Evolutionary conservation across 768 basidiomycete genomes (phyloP), one percentile per base, ranked within the genome.

Genomic region (Suillus lakei): DNA sequence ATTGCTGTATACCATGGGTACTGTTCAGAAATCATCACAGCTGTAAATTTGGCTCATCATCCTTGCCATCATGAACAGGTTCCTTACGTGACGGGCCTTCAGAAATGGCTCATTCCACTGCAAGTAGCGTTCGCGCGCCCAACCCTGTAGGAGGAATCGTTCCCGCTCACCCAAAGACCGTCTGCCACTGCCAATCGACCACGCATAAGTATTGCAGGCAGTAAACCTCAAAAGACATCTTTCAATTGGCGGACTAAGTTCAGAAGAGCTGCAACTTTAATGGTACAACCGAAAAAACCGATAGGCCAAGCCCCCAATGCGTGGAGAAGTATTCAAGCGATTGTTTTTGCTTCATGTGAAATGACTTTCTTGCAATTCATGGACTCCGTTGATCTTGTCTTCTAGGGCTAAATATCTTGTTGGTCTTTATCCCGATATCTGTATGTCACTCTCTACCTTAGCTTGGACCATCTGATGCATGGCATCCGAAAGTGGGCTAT

Each of bases 401-500:
- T 41, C 18, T 41, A 92, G 91, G 86, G 82, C 73, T 93, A 10
- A 93, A 93, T 70, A 12, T 91, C 18, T 77, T 93, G 16, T 81
- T 92, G 1, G 68, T 90, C 10, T 92, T 84, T 72, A 92, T 93
- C 34, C 91, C 91, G 2, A 70, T 92, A 68, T 89, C 91, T 0
- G 91, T 78, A 70, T 86, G 74, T 73, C 5, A 32, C 32, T 5
- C 26, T 32, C n/a, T 64, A 15, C 58, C 38, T 66, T 18, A 46
- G 48, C 36, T 55, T 62, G 16, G 51, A 55, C 4, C 18, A 51
- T 61, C 56, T 41, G 7, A 59, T 36, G 58, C 8, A 66, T 36
- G 50, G 60, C 23, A 18, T 48, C 50, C 62, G 23, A 65, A 32
- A 93, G 91, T 93, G 91, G 92, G 88, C 84, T 1, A 79, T 93